Base-by-base conservation (phyloP, 2,329 filamentous ascomycete genomes). In the Aspergillus floridensis region DNA sequence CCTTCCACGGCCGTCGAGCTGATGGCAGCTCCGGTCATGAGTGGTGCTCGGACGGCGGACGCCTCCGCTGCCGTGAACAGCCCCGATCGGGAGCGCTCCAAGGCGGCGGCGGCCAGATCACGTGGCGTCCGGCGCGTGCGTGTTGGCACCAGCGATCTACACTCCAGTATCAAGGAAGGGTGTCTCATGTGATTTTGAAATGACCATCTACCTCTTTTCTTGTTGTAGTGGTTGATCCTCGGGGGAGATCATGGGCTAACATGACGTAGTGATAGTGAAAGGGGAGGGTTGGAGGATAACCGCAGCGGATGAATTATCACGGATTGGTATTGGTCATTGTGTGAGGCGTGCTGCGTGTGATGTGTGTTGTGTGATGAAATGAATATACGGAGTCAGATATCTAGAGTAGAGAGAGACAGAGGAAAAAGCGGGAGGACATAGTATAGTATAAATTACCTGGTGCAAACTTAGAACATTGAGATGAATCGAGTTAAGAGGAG, bases 101-200 rank as follows among this genome's bases (percentile, higher is more conserved):
- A 59, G 63, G n/a, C 38, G 22, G 10, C 22, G 65, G 62, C 57
- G 62, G 52, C 55, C 48, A 61, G 50, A 58, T 53, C 47, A 41
- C 57, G 59, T 32, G 58, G 59, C n/a, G 49, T 59, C 50, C 68
- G 67, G 54, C 73, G 74, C 7, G 68, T 76, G 50, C 67, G 75
- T 29, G 73, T 80, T 24, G 79, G 77, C 4, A 76, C 79, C 65
- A 80, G 77, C 61, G 79, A 80, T 51, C 60, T 80, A 63, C 79
- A 81, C 63, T 80, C 78, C 32, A 80, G 78, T 59, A 78, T 80
- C 63, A 80, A 80, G 70, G 78, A 80, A 58, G 79, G 77, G 46
- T 81, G 78, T 65, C 68, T 81, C 63, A 81, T 81, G 79, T 81
- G 47, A 56, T 22, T 22, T 22, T 22, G 22, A 22, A 3, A 22